A percentile compares a stretch with the other conserved stretches of the same genome.
These are phyloP conservation scores for Rubus idaeus DNA, from an alignment of 306 rosid genomes.

Conservation along the genomic window DNA sequence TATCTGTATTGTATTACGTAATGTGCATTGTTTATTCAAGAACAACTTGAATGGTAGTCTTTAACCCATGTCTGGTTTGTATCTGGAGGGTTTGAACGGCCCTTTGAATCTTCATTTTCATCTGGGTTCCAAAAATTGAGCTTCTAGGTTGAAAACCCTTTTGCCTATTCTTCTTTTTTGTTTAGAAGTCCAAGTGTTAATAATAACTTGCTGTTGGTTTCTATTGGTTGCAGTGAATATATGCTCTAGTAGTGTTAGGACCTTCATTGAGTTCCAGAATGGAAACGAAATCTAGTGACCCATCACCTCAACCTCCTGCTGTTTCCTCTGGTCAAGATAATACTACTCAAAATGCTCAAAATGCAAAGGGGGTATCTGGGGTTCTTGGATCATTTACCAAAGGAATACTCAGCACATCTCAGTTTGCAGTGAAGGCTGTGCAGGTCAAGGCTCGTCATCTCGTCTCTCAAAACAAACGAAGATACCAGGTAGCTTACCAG, in stretches of 20 bases:
- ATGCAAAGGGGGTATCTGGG: conserved; percentile 32
- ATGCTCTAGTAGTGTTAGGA: conserved; percentile 11
- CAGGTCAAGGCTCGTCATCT: conserved; percentile 95
- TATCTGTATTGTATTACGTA: neutral
- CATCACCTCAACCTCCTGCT: conserved; percentile 34
- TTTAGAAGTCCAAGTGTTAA: neutral
- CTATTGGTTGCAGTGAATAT: neutral
- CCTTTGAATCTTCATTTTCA: neutral
- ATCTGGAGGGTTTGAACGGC: neutral
- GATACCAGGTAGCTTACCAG: conserved; percentile 72
- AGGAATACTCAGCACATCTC: conserved; percentile 74
- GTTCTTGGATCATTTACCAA: conserved; percentile 66
- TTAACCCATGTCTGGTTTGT: neutral
- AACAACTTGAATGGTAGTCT: neutral
- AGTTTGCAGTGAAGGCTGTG: conserved; percentile 76
- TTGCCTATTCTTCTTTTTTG: neutral
- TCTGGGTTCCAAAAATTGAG: neutral
- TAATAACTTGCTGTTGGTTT: neutral
- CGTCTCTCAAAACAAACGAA: conserved; percentile 85
- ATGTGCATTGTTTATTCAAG: neutral
- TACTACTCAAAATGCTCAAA: conserved; percentile 27
- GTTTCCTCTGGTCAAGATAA: conserved; percentile 34
- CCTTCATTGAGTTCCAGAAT: conserved; percentile 24
- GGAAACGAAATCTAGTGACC: conserved; percentile 37
- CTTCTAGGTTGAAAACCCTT: neutral